Base-by-base conservation (phyloP, 176 grass and related monocot species). In the Zizania latifolia region DNA sequence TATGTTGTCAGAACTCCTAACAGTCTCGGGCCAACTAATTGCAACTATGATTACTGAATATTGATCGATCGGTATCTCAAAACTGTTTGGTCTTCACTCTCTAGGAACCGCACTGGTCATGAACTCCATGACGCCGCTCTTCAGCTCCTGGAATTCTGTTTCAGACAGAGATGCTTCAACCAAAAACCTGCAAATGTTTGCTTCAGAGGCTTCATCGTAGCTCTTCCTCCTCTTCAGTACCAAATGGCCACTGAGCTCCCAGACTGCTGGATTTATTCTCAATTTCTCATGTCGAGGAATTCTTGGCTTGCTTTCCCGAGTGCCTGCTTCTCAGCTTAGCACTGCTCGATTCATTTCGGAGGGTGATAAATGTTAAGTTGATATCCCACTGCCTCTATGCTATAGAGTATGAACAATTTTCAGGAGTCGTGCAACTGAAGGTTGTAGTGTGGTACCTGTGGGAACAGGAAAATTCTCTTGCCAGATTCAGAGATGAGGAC, bases 181-280 rank as follows among this genome's bases (percentile, higher is more conserved):
- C 76, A 98, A 74, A 83, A 94, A 81, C 24, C 85, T 71, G 82
- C 67, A 71, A 23, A 92, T 16, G 54, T 23, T 91, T 26, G 66
- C 71, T 53, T 88, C 94, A 0, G 79, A 87, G 16, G 81, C 82
- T 75, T 92, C 89, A 0, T 92, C 82, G 2, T 94, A 98, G 46
- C 90, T 86, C 68, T 88, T 88, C 71, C 76, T 92, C 58, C 72
- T 80, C 85, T 98, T 94, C 70, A 92, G 72, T 19, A 98, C 89
- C 66, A 98, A 32, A 79, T 98, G 95, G 17, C 95, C 91, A 72
- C 94, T 88, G 28, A 94, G 84, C 71, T 98, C 94, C 91, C 95
- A 94, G 2, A 86, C 79, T 19, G 89, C 95, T 13, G 95, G 95
- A 37, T 89, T 98, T 35, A 94, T 92, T 78, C 78, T n/a, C n/a